Conservation (phyloP, 805 yeast species). For the Candida suzukii region DNA sequence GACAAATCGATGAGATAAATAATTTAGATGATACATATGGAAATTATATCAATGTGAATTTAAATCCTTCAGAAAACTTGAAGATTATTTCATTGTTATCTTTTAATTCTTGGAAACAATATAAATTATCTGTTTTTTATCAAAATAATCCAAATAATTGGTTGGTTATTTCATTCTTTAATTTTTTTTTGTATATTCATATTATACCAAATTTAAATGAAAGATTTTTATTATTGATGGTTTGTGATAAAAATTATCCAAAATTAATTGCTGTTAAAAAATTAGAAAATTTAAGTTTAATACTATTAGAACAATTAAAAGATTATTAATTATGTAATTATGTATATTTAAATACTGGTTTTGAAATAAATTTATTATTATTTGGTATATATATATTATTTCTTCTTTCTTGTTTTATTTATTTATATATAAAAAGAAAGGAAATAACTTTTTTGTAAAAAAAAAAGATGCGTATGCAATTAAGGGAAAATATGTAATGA, state of each 20-base stretch:
- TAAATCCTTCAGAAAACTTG: slow-evolving; percentile 23
- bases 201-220: slow-evolving; percentile 13
- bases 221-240: slow-evolving; percentile 19
- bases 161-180: slow-evolving; percentile 19
- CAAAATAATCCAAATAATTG: slow-evolving; percentile 8
- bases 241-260: slow-evolving; percentile 21
- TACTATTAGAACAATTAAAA: neutral
- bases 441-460: too few species aligned
- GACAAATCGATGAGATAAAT: slow-evolving; percentile 8
- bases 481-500: too few species aligned
- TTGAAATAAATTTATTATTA: too few species aligned
- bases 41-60: slow-evolving; percentile 18
- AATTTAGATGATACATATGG: slow-evolving; percentile 8
- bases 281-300: slow-evolving; percentile 9
- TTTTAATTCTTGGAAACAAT: slow-evolving; percentile 20
- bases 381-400: too few species aligned
- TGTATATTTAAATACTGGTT: neutral
- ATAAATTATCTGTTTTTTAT: neutral
- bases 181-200: slow-evolving; percentile 14
- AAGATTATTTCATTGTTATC: slow-evolving; percentile 23
- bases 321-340: neutral
- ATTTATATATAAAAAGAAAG: too few species aligned
- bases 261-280: slow-evolving; percentile 21
- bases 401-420: too few species aligned
- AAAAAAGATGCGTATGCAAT: too few species aligned